Evolutionary conservation across 2,329 filamentous ascomycete genomes (phyloP).

Genomic region (Madurella mycetomatis): DNA sequence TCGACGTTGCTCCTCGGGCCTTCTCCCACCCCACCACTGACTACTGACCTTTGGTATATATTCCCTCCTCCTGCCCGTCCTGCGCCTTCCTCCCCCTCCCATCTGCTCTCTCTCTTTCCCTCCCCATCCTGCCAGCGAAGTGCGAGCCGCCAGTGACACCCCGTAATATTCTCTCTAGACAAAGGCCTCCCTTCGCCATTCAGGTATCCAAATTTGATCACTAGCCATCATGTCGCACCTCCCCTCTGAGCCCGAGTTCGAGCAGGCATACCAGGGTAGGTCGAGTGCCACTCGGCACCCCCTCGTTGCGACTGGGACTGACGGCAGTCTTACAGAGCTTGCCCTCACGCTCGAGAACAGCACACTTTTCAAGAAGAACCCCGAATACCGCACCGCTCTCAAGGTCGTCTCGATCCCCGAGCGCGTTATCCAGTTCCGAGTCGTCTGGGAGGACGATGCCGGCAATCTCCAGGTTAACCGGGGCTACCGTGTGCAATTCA

Average conservation of each 20-base stretch:
- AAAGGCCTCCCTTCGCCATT: neutral
- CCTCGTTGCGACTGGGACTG: slow-evolving; percentile 6
- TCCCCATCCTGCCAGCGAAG: slow-evolving; percentile 7
- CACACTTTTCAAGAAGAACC: slow-evolving; percentile 87
- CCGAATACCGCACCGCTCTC: slow-evolving; percentile 89
- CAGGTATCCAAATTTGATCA: slow-evolving; percentile 3
- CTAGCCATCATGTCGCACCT: slow-evolving; percentile 69
- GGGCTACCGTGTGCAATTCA: slow-evolving; percentile 96
- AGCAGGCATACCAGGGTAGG: slow-evolving; percentile 95
- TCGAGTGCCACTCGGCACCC: slow-evolving; percentile 13
- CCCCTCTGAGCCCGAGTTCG: slow-evolving; percentile 88
- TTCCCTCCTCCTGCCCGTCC: slow-evolving; percentile 3
- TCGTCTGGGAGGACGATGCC: slow-evolving; percentile 94
- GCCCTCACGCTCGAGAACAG: slow-evolving; percentile 91
- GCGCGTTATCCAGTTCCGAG: slow-evolving; percentile 94
- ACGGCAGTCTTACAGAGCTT: slow-evolving; percentile 62
- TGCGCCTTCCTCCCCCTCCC: neutral
- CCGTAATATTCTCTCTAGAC: neutral
- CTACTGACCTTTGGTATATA: slow-evolving; percentile 15
- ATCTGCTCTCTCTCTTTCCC: slow-evolving; percentile 6
- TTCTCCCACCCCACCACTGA: slow-evolving; percentile 9
- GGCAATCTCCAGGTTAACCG: slow-evolving; percentile 86
- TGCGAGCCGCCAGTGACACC: slow-evolving; percentile 11
- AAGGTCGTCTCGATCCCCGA: slow-evolving; percentile 86
- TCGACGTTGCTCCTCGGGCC: slow-evolving; percentile 4